Percentiles rank a stretch among this genome's conserved stretches.
These are phyloP conservation scores for Suillus subaureus DNA, from an alignment of 768 basidiomycete genomes.

Conservation along the genomic window DNA sequence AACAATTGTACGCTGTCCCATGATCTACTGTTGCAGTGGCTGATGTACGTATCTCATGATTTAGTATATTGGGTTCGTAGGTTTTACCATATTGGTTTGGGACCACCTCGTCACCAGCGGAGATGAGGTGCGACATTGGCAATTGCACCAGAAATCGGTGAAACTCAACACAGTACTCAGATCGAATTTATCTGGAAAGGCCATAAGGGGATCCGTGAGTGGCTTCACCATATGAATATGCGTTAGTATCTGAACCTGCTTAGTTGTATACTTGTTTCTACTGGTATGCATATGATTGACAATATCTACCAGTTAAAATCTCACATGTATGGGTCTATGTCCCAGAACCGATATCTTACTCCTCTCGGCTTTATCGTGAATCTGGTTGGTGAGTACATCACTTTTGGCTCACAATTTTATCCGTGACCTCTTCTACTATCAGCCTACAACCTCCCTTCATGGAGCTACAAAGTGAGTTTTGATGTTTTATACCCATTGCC, in stretches of 20 bases:
- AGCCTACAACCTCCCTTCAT: conserved; percentile 22
- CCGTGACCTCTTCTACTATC: neutral
- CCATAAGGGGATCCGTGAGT: conserved; percentile 31
- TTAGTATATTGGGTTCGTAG: conserved; percentile 52
- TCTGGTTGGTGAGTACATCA: conserved; percentile 34
- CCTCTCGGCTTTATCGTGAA: conserved; percentile 68
- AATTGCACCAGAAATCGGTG: neutral
- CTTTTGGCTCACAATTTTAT: neutral
- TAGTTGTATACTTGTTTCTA: conserved; percentile 39
- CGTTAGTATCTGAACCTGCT: conserved; percentile 27
- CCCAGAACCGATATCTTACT: conserved; percentile 66
- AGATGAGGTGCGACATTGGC: conserved; percentile 30
- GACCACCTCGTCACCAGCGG: conserved; percentile 36
- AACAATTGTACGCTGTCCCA: neutral
- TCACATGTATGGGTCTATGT: neutral
- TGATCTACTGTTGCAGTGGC: neutral
- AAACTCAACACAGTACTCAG: conserved; percentile 13
- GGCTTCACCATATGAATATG: conserved; percentile 40
- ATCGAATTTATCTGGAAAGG: conserved; percentile 37
- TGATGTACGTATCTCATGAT: neutral
- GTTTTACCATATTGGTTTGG: conserved; percentile 51
- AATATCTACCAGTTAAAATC: neutral
- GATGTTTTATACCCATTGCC: neutral
- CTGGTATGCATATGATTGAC: conserved; percentile 23
- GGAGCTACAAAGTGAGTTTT: conserved; percentile 9